A percentile compares a stretch with the other conserved stretches of the same genome.
phyloP scores from a whole-genome alignment of 306 rosid genomes.

The Vachellia pachyceras region DNA sequence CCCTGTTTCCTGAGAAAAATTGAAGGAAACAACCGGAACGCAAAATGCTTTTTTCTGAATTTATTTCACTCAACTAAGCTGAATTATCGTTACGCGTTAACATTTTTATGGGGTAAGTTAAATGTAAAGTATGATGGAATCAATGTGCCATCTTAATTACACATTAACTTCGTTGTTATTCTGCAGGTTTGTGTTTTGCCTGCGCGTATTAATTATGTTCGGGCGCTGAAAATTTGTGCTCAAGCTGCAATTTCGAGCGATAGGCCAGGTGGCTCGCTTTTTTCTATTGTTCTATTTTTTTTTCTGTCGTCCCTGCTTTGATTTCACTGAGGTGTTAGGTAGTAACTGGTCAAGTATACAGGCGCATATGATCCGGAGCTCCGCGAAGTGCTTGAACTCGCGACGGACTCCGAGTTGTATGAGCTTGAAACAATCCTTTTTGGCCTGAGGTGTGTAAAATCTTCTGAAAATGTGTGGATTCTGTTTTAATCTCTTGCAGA shows the following conservation, averaged over 20 bases:
- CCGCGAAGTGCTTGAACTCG: constrained; percentile 81
- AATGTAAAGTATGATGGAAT: not conserved
- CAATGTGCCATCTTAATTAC: not conserved
- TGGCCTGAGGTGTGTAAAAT: constrained; percentile 65
- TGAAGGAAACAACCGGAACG: not conserved
- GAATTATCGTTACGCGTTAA: not conserved
- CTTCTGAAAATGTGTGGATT: not conserved
- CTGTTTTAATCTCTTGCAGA: not conserved
- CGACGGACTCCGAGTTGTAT: constrained; percentile 71
- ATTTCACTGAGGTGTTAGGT: not conserved
- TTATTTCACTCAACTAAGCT: not conserved
- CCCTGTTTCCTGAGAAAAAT: not conserved
- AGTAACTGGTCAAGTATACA: constrained; percentile 29
- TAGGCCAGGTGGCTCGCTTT: constrained; percentile 47
- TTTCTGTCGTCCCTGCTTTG: not conserved
- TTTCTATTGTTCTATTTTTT: not conserved
- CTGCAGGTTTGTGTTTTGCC: constrained; percentile 40
- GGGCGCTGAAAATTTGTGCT: constrained; percentile 50
- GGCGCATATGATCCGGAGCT: constrained; percentile 74
- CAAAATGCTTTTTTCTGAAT: not conserved
- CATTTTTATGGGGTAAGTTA: not conserved
- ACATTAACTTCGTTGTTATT: not conserved
- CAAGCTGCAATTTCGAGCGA: constrained; percentile 52
- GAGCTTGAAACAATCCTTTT: constrained; percentile 89
- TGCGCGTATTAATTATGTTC: constrained; percentile 36